Conservation (phyloP, 768 basidiomycete species). For the Boletus edulis region DNA sequence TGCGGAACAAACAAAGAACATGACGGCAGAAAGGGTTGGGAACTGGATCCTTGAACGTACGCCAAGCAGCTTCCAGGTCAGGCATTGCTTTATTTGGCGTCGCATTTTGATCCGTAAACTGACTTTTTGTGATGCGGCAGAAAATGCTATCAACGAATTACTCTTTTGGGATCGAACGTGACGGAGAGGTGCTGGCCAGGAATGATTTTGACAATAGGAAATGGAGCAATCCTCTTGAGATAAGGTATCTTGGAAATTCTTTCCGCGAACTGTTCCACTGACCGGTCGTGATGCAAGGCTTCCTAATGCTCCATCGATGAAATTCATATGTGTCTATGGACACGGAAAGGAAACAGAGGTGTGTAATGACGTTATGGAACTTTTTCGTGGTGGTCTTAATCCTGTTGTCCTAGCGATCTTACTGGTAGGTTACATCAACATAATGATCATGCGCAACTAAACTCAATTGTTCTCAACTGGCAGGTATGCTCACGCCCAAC, state of each 20-base stretch:
- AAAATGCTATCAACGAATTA: conserved; percentile 85
- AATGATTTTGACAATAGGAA: conserved; percentile 77
- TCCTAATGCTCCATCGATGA: conserved; percentile 88
- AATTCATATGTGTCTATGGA: conserved; percentile 91
- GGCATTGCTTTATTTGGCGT: conserved; percentile 13
- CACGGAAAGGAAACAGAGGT: conserved; percentile 96
- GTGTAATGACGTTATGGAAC: conserved; percentile 17
- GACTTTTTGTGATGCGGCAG: conserved; percentile 22
- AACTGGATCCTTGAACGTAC: conserved; percentile 83
- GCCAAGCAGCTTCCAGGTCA: conserved; percentile 75
- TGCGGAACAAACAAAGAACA: conserved; percentile 44
- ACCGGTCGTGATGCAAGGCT: conserved; percentile 43
- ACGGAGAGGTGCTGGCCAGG: conserved; percentile 55
- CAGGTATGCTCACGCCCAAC: conserved; percentile 72
- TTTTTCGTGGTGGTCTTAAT: neutral
- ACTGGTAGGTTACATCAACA: conserved; percentile 54
- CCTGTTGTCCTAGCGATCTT: conserved; percentile 59
- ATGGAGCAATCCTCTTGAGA: conserved; percentile 91
- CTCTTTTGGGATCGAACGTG: conserved; percentile 83
- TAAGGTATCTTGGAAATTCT: conserved; percentile 43
- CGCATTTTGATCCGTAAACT: neutral
- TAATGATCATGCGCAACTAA: neutral
- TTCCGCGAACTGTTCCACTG: neutral
- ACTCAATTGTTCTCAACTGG: neutral
- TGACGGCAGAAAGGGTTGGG: conserved; percentile 75